Evolutionary conservation across 2,329 filamentous ascomycete genomes (phyloP), one percentile per base, ranked within the genome.

Genomic region (Microdochium paspali): DNA sequence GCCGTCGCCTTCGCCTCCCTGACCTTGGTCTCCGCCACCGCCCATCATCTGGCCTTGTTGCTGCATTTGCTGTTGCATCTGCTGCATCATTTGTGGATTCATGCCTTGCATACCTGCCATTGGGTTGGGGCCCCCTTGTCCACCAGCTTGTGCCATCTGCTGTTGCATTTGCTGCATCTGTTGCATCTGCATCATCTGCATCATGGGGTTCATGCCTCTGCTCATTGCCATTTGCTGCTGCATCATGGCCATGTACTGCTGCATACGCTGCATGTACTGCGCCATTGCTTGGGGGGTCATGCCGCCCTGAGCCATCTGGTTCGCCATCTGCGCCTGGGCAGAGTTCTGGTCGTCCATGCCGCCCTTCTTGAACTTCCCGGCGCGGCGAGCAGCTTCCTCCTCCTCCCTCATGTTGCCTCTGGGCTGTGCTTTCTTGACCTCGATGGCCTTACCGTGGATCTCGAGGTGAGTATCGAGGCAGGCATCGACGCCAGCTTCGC

Each of bases 211-310:
- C 70, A 85, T 83, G 62, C 80, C 70, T 57, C 84, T 72, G 75
- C 80, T 90, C 82, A 91, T 91, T 44, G 84, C 85, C 79, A 94
- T 88, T 62, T 93, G 85, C 59, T 91, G 87, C 67, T 95, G 90
- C 88, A 95, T 93, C 78, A 95, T 84, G 49, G 84, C 76, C 66
- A 96, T 94, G 68, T 95, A 95, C 64, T 95, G 88, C 67, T 98
- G 93, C 91, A 98, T 97, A 44, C 90, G 82, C 65, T 95, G 89
- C 82, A 93, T 95, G 69, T 97, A 96, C 65, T 96, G 90, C 2
- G 93, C 93, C 90, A 97, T 96, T 73, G 95, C 84, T 60, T 95
- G 90, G 1, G 91, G 91, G 20, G 87, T 94, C 87, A 97, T 94
- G 52, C 85, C 58, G 25, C 58, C 58, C 47, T 62, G 61, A 31